phyloP scores from a whole-genome alignment of 75 land plant species.

The Sequoia sempervirens region DNA sequence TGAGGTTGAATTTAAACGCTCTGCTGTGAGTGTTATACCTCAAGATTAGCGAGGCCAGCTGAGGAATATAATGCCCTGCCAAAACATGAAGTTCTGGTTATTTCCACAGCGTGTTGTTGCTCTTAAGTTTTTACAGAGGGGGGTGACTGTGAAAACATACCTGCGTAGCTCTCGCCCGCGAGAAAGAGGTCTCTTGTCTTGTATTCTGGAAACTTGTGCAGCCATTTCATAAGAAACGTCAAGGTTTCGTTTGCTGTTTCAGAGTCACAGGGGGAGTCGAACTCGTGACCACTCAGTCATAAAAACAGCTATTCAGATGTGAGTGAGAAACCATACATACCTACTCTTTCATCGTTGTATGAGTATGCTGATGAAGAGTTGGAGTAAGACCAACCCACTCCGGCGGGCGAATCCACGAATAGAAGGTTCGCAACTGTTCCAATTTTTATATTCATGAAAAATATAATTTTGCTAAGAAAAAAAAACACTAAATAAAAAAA shows the following conservation, averaged over 20 bases:
- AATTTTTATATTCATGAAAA: background rate
- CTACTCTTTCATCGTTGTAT: slow-evolving; percentile 10
- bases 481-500: background rate
- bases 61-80: slow-evolving; percentile 29
- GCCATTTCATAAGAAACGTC: slow-evolving; percentile 32
- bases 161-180: slow-evolving; percentile 54
- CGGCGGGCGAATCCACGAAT: slow-evolving; percentile 12
- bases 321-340: background rate
- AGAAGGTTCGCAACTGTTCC: slow-evolving; percentile 9
- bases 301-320: background rate
- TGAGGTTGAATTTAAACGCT: slow-evolving; percentile 8
- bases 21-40: slow-evolving; percentile 8
- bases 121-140: background rate
- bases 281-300: background rate
- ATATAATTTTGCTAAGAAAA: background rate
- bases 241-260: slow-evolving; percentile 34
- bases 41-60: slow-evolving; percentile 16
- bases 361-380: background rate
- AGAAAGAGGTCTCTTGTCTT: slow-evolving; percentile 19
- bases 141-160: background rate
- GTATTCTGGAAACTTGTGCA: slow-evolving; percentile 38
- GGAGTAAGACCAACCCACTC: slow-evolving; percentile 19
- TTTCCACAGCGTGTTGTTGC: background rate
- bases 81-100: background rate
- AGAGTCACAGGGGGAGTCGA: background rate